These are phyloP conservation scores for Stachybotrys chlorohalonatus DNA, from an alignment of 2,329 filamentous ascomycete species.

Conservation along the genomic window DNA sequence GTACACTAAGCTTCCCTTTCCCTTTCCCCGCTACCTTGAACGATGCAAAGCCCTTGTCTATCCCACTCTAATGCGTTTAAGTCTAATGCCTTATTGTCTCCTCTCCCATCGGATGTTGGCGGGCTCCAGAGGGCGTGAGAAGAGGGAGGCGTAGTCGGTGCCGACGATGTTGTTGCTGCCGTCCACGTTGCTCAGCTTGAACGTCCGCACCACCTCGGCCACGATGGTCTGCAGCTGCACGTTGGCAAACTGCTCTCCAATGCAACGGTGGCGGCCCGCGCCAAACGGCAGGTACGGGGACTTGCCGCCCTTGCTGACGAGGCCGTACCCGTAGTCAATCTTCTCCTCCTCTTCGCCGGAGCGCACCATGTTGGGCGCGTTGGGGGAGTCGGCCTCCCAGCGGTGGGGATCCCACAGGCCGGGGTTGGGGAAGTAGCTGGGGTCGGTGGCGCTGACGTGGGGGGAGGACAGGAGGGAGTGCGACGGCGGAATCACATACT, in stretches of 20 bases:
- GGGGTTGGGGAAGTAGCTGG: constrained; percentile 73
- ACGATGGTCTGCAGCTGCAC: constrained; percentile 82
- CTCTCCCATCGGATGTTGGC: constrained; percentile 69
- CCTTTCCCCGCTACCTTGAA: background rate
- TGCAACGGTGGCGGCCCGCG: constrained; percentile 85
- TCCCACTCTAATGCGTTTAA: background rate
- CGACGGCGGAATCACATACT: constrained; percentile 70
- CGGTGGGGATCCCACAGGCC: constrained; percentile 82
- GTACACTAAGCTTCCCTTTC: background rate
- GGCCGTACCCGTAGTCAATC: constrained; percentile 87
- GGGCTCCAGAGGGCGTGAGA: constrained; percentile 63
- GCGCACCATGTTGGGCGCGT: constrained; percentile 37
- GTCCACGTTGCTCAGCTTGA: constrained; percentile 71
- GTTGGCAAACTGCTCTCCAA: constrained; percentile 94
- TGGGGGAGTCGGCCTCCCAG: constrained; percentile 63
- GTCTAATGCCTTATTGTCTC: constrained; percentile 32
- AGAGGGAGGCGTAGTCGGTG: constrained; percentile 62
- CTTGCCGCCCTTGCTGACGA: constrained; percentile 81
- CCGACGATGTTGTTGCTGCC: constrained; percentile 60
- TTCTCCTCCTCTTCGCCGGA: constrained; percentile 61
- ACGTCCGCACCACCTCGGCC: constrained; percentile 64
- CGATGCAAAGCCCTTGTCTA: constrained; percentile 2
- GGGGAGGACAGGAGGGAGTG: constrained; percentile 81
- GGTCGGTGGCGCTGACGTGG: constrained; percentile 66
- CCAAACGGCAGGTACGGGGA: constrained; percentile 93